Evolutionary conservation across 2,329 filamentous ascomycete species (phyloP), one percentile per base, ranked within the genome.

Genomic region (Helotiales sp.): DNA sequence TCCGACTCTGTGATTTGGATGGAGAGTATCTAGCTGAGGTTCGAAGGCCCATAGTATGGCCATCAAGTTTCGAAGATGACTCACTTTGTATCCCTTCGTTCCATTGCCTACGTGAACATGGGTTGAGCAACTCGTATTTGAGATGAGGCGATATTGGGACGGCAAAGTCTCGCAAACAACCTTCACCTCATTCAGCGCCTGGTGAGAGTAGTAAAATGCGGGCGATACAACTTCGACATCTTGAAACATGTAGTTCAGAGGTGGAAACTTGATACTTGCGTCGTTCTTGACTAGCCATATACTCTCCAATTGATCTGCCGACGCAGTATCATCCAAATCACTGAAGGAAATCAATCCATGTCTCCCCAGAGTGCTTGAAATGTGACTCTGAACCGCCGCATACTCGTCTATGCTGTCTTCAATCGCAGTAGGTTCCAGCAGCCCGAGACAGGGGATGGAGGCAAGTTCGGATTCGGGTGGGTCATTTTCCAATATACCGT

Each of bases 31-130:
- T 7, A 78, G 63, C 7, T 72, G 71, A 3, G 70, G 70, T 47
- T 78, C 76, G 52, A 77, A 76, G 0, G 75, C 75, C 22, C 71
- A 71, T 2, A 73, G 61, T 10, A 78, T 63, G 0, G 72, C 71
- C 7, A 73, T 28, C 7, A 79, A 28, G n/a, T 76, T 77, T 58
- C 73, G 73, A 10, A 79, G 47, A 2, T 71, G 72, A 8, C 47
- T n/a, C 3, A 75, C 52, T 2, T 67, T 66, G 30, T 77, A 76
- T 0, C 73, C 71, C 4, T 63, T 8, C 1, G 43, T 45, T 1
- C 70, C 70, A 32, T 76, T 73, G 1, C 78, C 77, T n/a, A 77
- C 62, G 60, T 80, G 78, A 7, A 79, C 72, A 54, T 79, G 77
- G 0, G 78, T 45, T 0, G 76, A 76, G 52, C 70, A 75, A 0